phyloP scores from a whole-genome alignment of 495 filamentous ascomycete species.

The Penicillium canariense region DNA sequence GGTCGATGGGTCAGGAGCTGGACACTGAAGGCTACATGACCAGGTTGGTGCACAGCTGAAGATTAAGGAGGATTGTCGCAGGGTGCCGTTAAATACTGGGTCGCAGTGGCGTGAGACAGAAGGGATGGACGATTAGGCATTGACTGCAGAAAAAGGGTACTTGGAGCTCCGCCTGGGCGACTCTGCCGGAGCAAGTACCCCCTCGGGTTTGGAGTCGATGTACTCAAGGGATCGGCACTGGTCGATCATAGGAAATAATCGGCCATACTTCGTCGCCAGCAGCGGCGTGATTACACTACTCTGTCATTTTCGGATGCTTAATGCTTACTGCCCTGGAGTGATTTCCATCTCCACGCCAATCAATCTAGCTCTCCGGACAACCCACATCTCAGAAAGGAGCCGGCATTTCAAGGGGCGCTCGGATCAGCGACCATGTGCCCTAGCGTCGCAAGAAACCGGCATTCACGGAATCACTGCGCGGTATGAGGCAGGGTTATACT shows the following conservation, averaged over 20 bases:
- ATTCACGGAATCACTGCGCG: background rate
- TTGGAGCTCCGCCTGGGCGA: slow-evolving; percentile 12
- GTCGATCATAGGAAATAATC: slow-evolving; percentile 24
- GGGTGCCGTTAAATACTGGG: slow-evolving; percentile 17
- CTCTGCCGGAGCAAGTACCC: slow-evolving; percentile 25
- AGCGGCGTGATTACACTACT: no score
- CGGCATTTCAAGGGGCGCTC: slow-evolving; percentile 14
- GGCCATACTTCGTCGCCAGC: slow-evolving; percentile 5
- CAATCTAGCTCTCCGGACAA: background rate
- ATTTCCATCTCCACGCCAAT: background rate
- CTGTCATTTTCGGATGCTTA: no score
- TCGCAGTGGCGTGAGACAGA: slow-evolving; percentile 24
- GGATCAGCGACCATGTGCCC: slow-evolving; percentile 17
- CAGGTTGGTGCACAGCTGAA: background rate
- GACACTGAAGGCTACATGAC: slow-evolving; percentile 22
- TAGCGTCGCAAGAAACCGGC: slow-evolving; percentile 7
- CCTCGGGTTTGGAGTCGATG: background rate
- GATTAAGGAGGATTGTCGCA: background rate
- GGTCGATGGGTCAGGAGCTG: slow-evolving; percentile 2
- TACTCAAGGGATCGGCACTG: slow-evolving; percentile 24
- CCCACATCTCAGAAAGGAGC: background rate
- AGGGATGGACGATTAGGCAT: slow-evolving; percentile 28
- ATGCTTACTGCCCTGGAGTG: no score
- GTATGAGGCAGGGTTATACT: background rate
- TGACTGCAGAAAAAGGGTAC: slow-evolving; percentile 18